These are phyloP conservation scores for Prunus yedoensis DNA, from an alignment of 331 rosid genomes.

Conservation along the genomic window DNA sequence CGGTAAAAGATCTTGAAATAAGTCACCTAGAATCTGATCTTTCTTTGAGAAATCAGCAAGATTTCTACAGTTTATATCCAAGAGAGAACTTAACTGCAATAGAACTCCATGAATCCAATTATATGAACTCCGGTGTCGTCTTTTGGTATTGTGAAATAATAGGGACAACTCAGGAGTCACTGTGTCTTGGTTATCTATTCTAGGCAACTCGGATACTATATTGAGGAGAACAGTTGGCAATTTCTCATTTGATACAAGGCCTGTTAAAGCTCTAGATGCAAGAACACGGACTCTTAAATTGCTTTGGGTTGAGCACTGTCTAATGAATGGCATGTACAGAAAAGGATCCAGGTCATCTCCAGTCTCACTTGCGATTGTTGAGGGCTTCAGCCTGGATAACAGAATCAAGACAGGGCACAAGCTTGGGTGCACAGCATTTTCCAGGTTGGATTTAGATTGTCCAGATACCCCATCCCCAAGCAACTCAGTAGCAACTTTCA, in stretches of 20 bases:
- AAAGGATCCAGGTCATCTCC: constrained; percentile 93
- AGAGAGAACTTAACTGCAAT: constrained; percentile 75
- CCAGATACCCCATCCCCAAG: constrained; percentile 55
- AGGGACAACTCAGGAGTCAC: constrained; percentile 25
- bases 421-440: constrained; percentile 90
- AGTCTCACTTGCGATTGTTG: constrained; percentile 79
- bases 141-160: constrained; percentile 16
- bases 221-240: constrained; percentile 63
- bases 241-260: constrained; percentile 86
- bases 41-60: constrained; percentile 83
- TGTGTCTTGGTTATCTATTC: constrained; percentile 33
- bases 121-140: constrained; percentile 40
- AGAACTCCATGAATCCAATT: constrained; percentile 85
- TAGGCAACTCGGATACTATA: constrained; percentile 75
- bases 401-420: constrained; percentile 86
- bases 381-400: constrained; percentile 88
- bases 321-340: constrained; percentile 77
- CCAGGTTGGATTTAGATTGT: constrained; percentile 49
- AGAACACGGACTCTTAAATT: constrained; percentile 87
- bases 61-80: constrained; percentile 71
- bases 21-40: constrained; percentile 59
- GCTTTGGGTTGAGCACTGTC: constrained; percentile 87
- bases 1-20: constrained; percentile 50
- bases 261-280: constrained; percentile 87
- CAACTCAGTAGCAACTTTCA: constrained; percentile 73